phyloP scores from a whole-genome alignment of 1,139 yeast genomes.

The Nakaseomyces kungkrabaensis region DNA sequence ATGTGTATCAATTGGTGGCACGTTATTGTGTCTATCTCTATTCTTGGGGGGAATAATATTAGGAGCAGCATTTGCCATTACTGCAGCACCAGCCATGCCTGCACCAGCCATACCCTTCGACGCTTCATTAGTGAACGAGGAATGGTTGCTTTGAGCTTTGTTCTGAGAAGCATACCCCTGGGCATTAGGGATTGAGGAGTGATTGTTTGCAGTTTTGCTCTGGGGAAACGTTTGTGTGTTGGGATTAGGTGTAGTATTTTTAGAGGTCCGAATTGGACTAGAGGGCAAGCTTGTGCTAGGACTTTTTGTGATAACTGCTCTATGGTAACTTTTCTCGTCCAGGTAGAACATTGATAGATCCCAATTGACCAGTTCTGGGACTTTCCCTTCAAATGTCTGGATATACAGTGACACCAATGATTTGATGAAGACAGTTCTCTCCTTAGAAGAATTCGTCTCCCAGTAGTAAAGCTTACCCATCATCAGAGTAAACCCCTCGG shows the following conservation, averaged over 20 bases:
- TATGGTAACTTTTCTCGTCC: constrained; percentile 30
- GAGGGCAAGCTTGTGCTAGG: constrained; percentile 2
- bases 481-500: constrained; percentile 49
- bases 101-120: not conserved
- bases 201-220: not conserved
- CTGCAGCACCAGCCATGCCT: not conserved
- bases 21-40: not conserved
- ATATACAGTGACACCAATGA: constrained; percentile 55
- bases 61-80: not conserved
- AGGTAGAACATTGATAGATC: constrained; percentile 32
- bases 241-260: not conserved
- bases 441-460: constrained; percentile 64
- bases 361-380: constrained; percentile 52
- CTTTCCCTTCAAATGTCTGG: constrained; percentile 55
- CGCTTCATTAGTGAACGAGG: not conserved
- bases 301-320: constrained; percentile 19
- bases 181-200: not conserved
- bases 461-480: constrained; percentile 80
- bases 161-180: not conserved
- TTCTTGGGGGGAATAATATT: constrained; percentile 3
- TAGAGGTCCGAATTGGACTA: not conserved
- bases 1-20: not conserved
- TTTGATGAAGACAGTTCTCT: constrained; percentile 56
- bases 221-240: not conserved
- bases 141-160: not conserved